These are phyloP conservation scores for Penicillium polonicum DNA, from an alignment of 2,329 filamentous ascomycete genomes.

Conservation along the genomic window DNA sequence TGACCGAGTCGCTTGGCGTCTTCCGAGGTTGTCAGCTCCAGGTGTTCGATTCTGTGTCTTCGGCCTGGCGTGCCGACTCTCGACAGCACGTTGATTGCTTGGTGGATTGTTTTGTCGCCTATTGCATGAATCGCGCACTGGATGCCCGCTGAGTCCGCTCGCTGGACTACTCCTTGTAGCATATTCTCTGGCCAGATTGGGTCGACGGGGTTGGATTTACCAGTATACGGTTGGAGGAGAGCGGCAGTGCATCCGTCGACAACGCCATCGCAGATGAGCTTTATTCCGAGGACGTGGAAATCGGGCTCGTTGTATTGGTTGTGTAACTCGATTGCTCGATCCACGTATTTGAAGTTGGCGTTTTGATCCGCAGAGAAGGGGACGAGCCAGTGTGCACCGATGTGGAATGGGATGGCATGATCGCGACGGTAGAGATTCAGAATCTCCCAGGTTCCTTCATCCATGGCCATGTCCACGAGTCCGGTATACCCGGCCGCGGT, in stretches of 20 bases:
- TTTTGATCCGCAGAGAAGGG: conserved; percentile 41
- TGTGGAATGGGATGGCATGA: conserved; percentile 41
- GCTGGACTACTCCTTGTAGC: conserved; percentile 45
- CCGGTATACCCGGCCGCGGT: conserved; percentile 50
- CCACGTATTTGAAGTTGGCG: conserved; percentile 44
- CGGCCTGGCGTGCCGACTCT: conserved; percentile 40
- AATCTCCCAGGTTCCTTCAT: conserved; percentile 49
- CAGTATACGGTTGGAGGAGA: conserved; percentile 47
- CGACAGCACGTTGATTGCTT: conserved; percentile 49
- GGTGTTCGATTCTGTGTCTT: conserved; percentile 53
- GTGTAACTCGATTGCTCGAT: conserved; percentile 46
- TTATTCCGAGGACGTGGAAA: conserved; percentile 50
- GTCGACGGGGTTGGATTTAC: conserved; percentile 42
- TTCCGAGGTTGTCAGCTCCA: conserved; percentile 50
- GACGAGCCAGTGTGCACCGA: conserved; percentile 53
- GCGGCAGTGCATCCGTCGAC: conserved; percentile 54
- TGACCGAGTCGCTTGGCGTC: conserved; percentile 49
- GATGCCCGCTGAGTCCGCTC: conserved; percentile 45
- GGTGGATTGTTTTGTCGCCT: conserved; percentile 49
- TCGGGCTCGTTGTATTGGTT: conserved; percentile 44
- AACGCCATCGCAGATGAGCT: conserved; percentile 52
- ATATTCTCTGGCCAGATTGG: conserved; percentile 49
- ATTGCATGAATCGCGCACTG: conserved; percentile 55
- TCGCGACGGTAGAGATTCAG: conserved; percentile 42
- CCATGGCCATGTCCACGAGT: conserved; percentile 54